Conservation (phyloP, 495 filamentous ascomycete species). For the Hyaloscypha variabilis region DNA sequence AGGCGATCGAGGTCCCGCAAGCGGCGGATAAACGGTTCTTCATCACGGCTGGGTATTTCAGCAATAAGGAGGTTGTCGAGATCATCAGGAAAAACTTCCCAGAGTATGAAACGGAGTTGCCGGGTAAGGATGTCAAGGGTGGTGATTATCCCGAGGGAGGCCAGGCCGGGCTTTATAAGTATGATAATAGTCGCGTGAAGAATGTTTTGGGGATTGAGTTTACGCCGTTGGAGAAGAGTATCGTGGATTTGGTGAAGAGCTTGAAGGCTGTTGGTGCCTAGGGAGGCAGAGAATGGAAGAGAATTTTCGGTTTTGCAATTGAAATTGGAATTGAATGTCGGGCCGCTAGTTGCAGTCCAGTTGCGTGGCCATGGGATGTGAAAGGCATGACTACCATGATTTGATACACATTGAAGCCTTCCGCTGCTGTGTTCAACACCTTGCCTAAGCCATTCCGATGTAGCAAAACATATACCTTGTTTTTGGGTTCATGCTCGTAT, state of each 20-base stretch:
- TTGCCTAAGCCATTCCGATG: too few species aligned
- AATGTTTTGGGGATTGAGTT: slow-evolving; percentile 63
- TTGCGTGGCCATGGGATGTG: too few species aligned
- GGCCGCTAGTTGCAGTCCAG: too few species aligned
- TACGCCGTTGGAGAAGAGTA: slow-evolving; percentile 52
- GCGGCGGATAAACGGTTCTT: slow-evolving; percentile 76
- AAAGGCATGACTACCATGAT: too few species aligned
- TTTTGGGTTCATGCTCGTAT: too few species aligned
- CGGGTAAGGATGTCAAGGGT: slow-evolving; percentile 46
- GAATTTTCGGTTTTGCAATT: neutral
- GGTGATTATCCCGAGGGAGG: slow-evolving; percentile 33
- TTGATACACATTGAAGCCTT: too few species aligned
- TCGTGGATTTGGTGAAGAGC: slow-evolving; percentile 59
- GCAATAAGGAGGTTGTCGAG: slow-evolving; percentile 66
- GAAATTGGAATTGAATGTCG: too few species aligned
- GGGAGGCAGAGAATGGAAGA: neutral
- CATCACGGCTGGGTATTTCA: slow-evolving; percentile 62
- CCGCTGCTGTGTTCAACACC: too few species aligned
- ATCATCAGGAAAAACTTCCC: slow-evolving; percentile 67
- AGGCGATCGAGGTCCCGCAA: slow-evolving; percentile 66
- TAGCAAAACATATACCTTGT: too few species aligned
- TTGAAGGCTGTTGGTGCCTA: slow-evolving; percentile 41
- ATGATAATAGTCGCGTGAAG: slow-evolving; percentile 56
- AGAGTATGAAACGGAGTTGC: slow-evolving; percentile 62
- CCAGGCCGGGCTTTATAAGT: slow-evolving; percentile 41